Evolutionary conservation across 768 basidiomycete genomes (phyloP).

Genomic region (Tulasnella sp.): DNA sequence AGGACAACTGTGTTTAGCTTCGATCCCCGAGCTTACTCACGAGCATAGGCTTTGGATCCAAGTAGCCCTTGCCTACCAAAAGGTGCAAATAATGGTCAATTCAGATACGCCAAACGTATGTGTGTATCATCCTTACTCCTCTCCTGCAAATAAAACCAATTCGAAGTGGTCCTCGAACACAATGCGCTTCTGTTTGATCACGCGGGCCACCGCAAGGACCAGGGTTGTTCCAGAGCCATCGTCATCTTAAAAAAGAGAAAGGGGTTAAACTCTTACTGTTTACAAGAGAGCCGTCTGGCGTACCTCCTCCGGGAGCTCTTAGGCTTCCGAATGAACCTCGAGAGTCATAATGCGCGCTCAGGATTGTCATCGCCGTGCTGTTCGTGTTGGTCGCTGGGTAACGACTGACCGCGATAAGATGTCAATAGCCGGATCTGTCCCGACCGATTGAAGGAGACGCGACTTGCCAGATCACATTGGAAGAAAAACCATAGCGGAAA

Average conservation of each 20-base stretch:
- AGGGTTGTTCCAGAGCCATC: conserved; percentile 56
- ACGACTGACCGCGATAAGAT: too few relatives aligned
- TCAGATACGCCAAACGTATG: too few relatives aligned
- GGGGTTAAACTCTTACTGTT: too few relatives aligned
- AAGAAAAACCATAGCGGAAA: conserved; percentile 66
- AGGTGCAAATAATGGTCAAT: too few relatives aligned
- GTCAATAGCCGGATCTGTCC: too few relatives aligned
- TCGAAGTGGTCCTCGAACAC: conserved; percentile 68
- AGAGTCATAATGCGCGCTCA: conserved; percentile 85
- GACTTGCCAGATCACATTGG: conserved; percentile 75
- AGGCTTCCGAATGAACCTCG: conserved; percentile 71
- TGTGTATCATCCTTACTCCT: conserved; percentile 36
- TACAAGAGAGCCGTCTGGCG: background rate
- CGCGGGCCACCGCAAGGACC: conserved; percentile 68
- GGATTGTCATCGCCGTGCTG: conserved; percentile 53
- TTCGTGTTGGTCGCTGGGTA: conserved; percentile 41
- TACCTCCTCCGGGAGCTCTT: conserved; percentile 32
- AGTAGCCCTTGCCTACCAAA: conserved; percentile 49
- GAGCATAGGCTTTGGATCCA: conserved; percentile 68
- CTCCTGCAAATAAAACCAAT: conserved; percentile 76
- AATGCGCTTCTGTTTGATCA: conserved; percentile 54
- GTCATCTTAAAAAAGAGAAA: conserved; percentile 32
- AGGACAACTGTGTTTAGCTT: background rate
- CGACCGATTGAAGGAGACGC: too few relatives aligned
- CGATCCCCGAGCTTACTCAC: conserved; percentile 35